A percentile compares a stretch with the other conserved stretches of the same genome.
Evolutionary conservation across 2,329 filamentous ascomycete species (phyloP).

Genomic region (Lojkania enalia): DNA sequence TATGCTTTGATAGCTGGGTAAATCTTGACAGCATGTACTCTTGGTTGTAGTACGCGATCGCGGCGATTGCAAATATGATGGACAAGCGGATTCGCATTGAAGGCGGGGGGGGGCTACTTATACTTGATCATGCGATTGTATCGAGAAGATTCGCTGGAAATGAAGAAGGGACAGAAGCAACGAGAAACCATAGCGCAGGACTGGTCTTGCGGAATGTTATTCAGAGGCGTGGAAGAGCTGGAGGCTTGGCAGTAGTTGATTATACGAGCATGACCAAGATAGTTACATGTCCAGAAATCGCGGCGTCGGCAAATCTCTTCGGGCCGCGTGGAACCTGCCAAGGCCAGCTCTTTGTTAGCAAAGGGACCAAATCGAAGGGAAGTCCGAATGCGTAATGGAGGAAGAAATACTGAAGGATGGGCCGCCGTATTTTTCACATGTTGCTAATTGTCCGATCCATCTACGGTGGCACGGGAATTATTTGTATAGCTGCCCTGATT

Average conservation of each 20-base stretch:
- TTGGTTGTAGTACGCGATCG: slow-evolving; percentile 44
- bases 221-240: slow-evolving; percentile 20
- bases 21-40: slow-evolving; percentile 49
- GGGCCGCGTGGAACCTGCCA: too few relatives aligned
- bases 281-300: too few relatives aligned
- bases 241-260: slow-evolving; percentile 12
- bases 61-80: slow-evolving; percentile 48
- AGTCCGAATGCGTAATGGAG: too few relatives aligned
- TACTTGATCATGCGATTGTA: slow-evolving; percentile 23
- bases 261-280: slow-evolving; percentile 30
- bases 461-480: too few relatives aligned
- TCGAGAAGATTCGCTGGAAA: slow-evolving; percentile 37
- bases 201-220: slow-evolving; percentile 32
- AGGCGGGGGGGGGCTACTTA: slow-evolving; percentile 35
- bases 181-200: slow-evolving; percentile 18
- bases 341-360: too few relatives aligned
- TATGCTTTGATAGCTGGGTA: slow-evolving; percentile 32
- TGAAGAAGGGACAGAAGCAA: slow-evolving; percentile 14
- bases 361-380: too few relatives aligned
- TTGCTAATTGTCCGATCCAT: too few relatives aligned
- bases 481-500: too few relatives aligned
- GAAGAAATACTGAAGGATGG: too few relatives aligned
- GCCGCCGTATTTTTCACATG: too few relatives aligned
- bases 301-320: too few relatives aligned
- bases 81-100: slow-evolving; percentile 47